Evolutionary conservation across 1,284 basidiomycete species (phyloP).

Genomic region (Malassezia globosa): DNA sequence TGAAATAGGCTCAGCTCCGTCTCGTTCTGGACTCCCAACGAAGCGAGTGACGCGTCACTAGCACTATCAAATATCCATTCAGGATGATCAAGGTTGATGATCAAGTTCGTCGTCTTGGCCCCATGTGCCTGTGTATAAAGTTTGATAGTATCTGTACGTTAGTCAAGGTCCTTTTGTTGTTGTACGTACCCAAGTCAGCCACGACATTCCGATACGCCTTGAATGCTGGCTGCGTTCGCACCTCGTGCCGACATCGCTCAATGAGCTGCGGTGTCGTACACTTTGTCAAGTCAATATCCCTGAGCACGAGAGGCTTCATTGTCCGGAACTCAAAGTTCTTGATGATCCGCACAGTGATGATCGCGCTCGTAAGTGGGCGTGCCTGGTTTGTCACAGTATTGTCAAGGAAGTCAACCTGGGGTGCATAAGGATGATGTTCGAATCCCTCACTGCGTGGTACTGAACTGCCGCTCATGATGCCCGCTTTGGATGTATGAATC

Average conservation of each 20-base stretch:
- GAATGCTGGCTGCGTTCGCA: conserved; percentile 24
- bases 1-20: conserved; percentile 43
- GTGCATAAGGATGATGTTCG: conserved; percentile 23
- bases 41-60: conserved; percentile 20
- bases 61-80: conserved; percentile 32
- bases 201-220: conserved; percentile 30
- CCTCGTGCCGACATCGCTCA: conserved; percentile 54
- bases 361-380: conserved; percentile 61
- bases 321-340: conserved; percentile 89
- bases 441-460: conserved; percentile 14
- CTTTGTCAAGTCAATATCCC: conserved; percentile 65
- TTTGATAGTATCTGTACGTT: conserved; percentile 69
- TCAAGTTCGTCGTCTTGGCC: conserved; percentile 56
- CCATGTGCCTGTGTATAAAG: conserved; percentile 88
- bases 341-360: conserved; percentile 80
- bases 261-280: conserved; percentile 69
- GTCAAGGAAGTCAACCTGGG: conserved; percentile 47
- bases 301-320: conserved; percentile 74
- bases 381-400: conserved; percentile 59
- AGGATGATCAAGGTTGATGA: conserved; percentile 43
- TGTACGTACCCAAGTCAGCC: conserved; percentile 20
- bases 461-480: not conserved
- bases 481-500: too few relatives aligned
- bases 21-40: conserved; percentile 40
- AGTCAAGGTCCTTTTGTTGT: not conserved